Conservation (phyloP, 1,284 basidiomycete genomes). For the Trichosporon sp. region DNA sequence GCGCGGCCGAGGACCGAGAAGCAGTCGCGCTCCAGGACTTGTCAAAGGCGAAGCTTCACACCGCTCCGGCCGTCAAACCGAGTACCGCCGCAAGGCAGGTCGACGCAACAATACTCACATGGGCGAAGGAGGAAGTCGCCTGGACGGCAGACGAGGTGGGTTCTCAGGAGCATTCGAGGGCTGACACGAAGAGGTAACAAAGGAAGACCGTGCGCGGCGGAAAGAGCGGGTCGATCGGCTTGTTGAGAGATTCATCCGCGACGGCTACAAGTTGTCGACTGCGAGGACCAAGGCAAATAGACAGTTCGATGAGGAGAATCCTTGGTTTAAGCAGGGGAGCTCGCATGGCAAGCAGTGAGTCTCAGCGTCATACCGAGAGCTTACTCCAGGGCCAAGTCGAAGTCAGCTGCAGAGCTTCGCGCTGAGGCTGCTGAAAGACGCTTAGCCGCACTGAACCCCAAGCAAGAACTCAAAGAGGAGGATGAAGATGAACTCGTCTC, state of each 20-base stretch:
- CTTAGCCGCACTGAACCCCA: conserved; percentile 26
- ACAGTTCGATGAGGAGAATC: conserved; percentile 43
- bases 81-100: conserved; percentile 45
- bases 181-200: conserved; percentile 43
- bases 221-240: conserved; percentile 39
- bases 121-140: conserved; percentile 42
- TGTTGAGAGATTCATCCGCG: conserved; percentile 26
- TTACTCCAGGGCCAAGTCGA: conserved; percentile 46
- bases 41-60: conserved; percentile 51
- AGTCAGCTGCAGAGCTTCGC: conserved; percentile 47
- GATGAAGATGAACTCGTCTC: conserved; percentile 2
- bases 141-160: conserved; percentile 48
- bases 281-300: conserved; percentile 42
- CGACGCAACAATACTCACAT: conserved; percentile 47
- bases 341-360: conserved; percentile 49
- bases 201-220: conserved; percentile 42
- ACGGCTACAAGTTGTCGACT: conserved; percentile 37
- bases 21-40: conserved; percentile 38
- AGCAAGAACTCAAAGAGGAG: conserved; percentile 13
- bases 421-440: conserved; percentile 49
- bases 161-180: background rate
- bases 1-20: conserved; percentile 33
- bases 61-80: conserved; percentile 51
- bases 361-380: background rate
- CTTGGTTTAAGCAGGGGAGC: conserved; percentile 51